Evolutionary conservation across 1,139 yeast species (phyloP).

Genomic region (Saccharomycopsis hybrid): DNA sequence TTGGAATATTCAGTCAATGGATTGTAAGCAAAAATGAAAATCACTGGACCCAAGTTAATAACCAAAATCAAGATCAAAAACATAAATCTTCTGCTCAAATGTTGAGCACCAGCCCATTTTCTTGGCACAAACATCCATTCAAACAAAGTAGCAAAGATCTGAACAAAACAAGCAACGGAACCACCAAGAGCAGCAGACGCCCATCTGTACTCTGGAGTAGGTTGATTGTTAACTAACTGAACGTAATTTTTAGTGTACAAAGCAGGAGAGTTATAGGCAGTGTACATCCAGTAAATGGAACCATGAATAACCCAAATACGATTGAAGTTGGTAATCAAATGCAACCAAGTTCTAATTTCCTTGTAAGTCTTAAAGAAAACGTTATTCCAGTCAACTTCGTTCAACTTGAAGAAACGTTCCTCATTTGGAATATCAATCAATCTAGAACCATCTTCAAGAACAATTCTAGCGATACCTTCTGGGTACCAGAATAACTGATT

Average conservation of each 20-base stretch:
- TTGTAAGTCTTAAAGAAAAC: conserved; percentile 95
- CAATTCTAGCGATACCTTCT: conserved; percentile 92
- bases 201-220: conserved; percentile 85
- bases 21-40: conserved; percentile 80
- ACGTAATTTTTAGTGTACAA: conserved; percentile 80
- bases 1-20: conserved; percentile 62
- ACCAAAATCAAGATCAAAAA: conserved; percentile 62
- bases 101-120: conserved; percentile 99
- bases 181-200: conserved; percentile 93
- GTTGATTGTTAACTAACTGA: conserved; percentile 79
- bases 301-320: conserved; percentile 97
- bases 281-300: conserved; percentile 88
- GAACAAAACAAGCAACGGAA: conserved; percentile 72
- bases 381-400: conserved; percentile 88
- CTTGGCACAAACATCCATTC: conserved; percentile 98
- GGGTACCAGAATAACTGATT: conserved; percentile 99
- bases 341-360: conserved; percentile 98
- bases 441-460: conserved; percentile 85
- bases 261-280: conserved; percentile 88
- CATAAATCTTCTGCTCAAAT: conserved; percentile 78
- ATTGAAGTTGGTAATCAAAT: conserved; percentile 88
- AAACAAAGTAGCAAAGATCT: conserved; percentile 78
- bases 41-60: conserved; percentile 77
- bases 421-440: conserved; percentile 84
- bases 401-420: conserved; percentile 83